A percentile compares a stretch with the other conserved stretches of the same genome.
These are phyloP conservation scores for Aspergillus puulaauensis DNA, from an alignment of 2,329 filamentous ascomycete genomes.

Conservation along the genomic window DNA sequence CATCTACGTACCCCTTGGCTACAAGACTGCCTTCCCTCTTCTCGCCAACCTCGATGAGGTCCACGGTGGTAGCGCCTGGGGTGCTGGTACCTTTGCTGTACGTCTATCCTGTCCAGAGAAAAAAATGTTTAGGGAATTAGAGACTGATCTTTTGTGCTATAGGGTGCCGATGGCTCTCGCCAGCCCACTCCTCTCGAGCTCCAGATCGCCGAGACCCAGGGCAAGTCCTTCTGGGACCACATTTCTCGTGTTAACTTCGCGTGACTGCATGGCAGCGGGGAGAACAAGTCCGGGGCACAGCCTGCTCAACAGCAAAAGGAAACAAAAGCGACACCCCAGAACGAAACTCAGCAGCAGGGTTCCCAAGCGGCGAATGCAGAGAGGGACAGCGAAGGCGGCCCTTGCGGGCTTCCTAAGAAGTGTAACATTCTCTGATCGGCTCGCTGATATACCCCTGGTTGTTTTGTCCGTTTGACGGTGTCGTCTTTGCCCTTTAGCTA, in stretches of 20 bases:
- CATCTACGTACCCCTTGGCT: constrained; percentile 93
- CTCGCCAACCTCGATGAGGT: constrained; percentile 74
- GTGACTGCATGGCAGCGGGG: constrained; percentile 72
- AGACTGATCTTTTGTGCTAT: constrained; percentile 12
- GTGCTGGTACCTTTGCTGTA: constrained; percentile 84
- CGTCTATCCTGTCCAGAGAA: constrained; percentile 23
- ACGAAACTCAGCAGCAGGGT: constrained; percentile 31
- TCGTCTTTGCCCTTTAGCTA: constrained; percentile 12
- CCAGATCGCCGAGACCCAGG: constrained; percentile 76
- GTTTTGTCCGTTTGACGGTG: constrained; percentile 8
- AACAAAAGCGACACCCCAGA: constrained; percentile 21
- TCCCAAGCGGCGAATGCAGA: constrained; percentile 46
- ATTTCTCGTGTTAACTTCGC: constrained; percentile 69
- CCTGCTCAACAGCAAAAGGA: constrained; percentile 19
- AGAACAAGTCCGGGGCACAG: constrained; percentile 29
- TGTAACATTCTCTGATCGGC: constrained; percentile 63
- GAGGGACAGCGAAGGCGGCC: constrained; percentile 53
- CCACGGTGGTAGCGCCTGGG: constrained; percentile 87
- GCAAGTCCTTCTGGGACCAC: constrained; percentile 77
- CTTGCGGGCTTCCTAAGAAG: constrained; percentile 75
- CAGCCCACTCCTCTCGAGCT: constrained; percentile 76
- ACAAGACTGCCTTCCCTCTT: constrained; percentile 72
- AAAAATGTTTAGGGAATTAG: not conserved
- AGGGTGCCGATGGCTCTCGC: constrained; percentile 73
- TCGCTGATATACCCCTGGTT: constrained; percentile 10